phyloP scores from a whole-genome alignment of 495 filamentous ascomycete genomes.

The Xylaria bambusicola region DNA sequence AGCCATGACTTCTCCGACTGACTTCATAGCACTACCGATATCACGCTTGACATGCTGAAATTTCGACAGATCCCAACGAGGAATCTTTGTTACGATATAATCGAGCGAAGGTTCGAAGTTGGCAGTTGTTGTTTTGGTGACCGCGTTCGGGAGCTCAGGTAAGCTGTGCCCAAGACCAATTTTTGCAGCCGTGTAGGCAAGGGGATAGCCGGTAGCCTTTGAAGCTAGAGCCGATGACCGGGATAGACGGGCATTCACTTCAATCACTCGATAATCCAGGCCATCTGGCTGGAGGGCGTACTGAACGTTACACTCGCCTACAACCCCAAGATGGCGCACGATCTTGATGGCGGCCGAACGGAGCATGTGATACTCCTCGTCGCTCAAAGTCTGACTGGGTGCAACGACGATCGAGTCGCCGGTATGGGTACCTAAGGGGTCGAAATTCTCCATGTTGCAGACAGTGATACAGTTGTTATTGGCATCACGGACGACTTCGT shows the following conservation, averaged over 20 bases:
- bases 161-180: conserved; percentile 93
- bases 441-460: conserved; percentile 99
- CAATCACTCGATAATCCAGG: conserved; percentile 94
- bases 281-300: conserved; percentile 95
- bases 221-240: conserved; percentile 95
- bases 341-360: conserved; percentile 95
- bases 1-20: conserved; percentile 98
- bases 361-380: conserved; percentile 99
- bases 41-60: conserved; percentile 98
- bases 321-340: conserved; percentile 90
- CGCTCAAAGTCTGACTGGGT: conserved; percentile 90
- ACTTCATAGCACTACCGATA: conserved; percentile 98
- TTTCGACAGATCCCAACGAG: conserved; percentile 94
- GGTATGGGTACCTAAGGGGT: conserved; percentile 93
- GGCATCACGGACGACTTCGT: conserved; percentile 93
- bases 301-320: conserved; percentile 98
- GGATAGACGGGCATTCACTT: conserved; percentile 96
- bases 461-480: conserved; percentile 98
- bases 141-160: conserved; percentile 93
- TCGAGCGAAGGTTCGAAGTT: conserved; percentile 98
- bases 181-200: conserved; percentile 96
- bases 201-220: conserved; percentile 95
- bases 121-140: conserved; percentile 96
- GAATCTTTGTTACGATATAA: conserved; percentile 98
- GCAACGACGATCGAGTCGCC: conserved; percentile 97